Conservation (phyloP, 805 yeast species). For the Cyberlindnera mississippiensis region DNA sequence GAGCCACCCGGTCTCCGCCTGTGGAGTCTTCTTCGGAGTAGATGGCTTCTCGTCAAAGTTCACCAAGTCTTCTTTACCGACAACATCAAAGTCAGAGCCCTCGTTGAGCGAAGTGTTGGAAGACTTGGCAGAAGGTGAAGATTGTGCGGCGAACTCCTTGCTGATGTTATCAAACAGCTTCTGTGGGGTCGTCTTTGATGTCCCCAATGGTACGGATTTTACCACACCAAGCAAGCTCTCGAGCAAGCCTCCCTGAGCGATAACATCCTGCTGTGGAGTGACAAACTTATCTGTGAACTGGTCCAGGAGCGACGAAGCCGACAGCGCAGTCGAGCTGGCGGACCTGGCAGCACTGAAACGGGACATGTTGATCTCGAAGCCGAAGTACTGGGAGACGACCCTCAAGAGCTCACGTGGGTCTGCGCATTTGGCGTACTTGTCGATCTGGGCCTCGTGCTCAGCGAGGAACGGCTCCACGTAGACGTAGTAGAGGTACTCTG, state of each 20-base stretch:
- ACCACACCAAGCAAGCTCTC: constrained; percentile 13
- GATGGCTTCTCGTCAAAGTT: constrained; percentile 6
- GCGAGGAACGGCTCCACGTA: constrained; percentile 37
- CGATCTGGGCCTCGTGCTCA: constrained; percentile 34
- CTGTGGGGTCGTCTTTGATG: neutral
- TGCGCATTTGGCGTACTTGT: constrained; percentile 15
- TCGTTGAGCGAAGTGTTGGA: constrained; percentile 3
- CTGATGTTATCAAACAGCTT: neutral
- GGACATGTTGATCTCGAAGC: constrained; percentile 6
- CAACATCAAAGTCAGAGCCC: constrained; percentile 41
- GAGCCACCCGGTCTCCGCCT: constrained; percentile 14
- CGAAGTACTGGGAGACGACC: constrained; percentile 4
- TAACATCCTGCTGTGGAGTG: neutral
- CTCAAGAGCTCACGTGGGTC: constrained; percentile 9
- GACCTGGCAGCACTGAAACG: constrained; percentile 2
- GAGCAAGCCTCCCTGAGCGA: constrained; percentile 6
- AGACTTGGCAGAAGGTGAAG: neutral
- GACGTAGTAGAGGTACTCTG: constrained; percentile 36
- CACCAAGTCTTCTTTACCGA: constrained; percentile 32
- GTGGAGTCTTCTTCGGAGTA: constrained; percentile 1
- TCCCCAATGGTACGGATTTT: constrained; percentile 5
- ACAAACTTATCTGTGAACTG: constrained; percentile 11
- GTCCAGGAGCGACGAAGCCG: constrained; percentile 6
- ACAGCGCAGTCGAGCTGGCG: neutral
- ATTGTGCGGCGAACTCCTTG: neutral